Conservation (phyloP, 306 rosid species). For the Carpinus fangiana region DNA sequence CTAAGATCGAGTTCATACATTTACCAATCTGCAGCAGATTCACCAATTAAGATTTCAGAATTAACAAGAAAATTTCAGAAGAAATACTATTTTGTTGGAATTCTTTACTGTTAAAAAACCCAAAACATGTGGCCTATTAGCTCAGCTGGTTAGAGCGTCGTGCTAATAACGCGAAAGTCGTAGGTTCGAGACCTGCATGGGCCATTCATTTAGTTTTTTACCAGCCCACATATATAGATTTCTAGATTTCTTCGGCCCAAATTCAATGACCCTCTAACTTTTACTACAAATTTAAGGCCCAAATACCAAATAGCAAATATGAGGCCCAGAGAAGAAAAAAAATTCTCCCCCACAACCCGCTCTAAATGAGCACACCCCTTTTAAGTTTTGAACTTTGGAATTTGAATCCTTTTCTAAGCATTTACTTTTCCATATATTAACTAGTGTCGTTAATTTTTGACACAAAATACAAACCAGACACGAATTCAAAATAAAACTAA, state of each 20-base stretch:
- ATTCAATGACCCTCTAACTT: background rate
- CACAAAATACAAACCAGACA: no score
- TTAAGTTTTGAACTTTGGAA: background rate
- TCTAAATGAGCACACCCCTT: no score
- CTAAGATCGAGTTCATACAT: no score
- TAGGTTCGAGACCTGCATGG: background rate
- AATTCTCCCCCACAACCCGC: background rate
- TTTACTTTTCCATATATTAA: background rate
- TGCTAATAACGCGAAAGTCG: background rate
- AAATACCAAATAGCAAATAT: background rate
- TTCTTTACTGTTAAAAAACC: no score
- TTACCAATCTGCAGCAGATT: no score
- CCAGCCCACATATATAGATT: background rate
- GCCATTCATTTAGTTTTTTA: background rate
- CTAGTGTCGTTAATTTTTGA: no score
- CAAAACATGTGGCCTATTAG: background rate
- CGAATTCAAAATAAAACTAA: no score
- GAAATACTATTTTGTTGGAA: no score
- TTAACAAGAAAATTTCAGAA: no score
- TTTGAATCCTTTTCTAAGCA: background rate
- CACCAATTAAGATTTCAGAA: no score
- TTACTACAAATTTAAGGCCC: background rate
- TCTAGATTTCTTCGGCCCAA: background rate
- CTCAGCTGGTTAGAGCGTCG: no score
- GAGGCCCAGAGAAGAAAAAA: background rate